phyloP scores from a whole-genome alignment of 2,329 filamentous ascomycete genomes.

The Aspergillus tamarii region DNA sequence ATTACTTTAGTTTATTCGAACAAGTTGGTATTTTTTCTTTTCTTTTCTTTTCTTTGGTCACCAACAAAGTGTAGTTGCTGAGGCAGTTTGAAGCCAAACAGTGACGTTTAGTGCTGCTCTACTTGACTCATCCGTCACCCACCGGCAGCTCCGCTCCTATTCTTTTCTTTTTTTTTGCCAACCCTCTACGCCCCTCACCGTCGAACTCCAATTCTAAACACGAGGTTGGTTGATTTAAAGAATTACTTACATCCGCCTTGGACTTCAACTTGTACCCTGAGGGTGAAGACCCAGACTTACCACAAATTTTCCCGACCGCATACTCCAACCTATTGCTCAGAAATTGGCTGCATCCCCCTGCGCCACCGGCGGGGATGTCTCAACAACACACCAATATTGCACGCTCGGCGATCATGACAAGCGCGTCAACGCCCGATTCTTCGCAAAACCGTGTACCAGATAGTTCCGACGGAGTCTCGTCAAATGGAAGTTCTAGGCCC shows the following conservation, averaged over 20 bases:
- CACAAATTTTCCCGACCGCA: conserved; percentile 4
- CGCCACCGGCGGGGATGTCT: conserved; percentile 37
- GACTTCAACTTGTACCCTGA: conserved; percentile 11
- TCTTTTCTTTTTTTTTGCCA: conserved; percentile 22
- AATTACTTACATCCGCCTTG: conserved; percentile 6
- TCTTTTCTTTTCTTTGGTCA: background rate
- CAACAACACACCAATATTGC: conserved; percentile 56
- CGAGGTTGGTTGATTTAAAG: background rate
- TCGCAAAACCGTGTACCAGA: conserved; percentile 25
- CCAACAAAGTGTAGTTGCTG: background rate
- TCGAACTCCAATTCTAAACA: conserved; percentile 1
- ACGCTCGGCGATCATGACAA: conserved; percentile 55
- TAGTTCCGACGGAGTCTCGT: conserved; percentile 26
- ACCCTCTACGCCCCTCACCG: background rate
- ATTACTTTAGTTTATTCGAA: background rate
- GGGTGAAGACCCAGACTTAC: conserved; percentile 1
- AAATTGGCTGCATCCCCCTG: conserved; percentile 23
- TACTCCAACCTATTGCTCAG: background rate
- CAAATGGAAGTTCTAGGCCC: conserved; percentile 23
- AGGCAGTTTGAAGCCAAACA: background rate
- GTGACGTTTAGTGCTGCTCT: conserved; percentile 13
- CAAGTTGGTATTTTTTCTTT: background rate
- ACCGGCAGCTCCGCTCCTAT: conserved; percentile 6
- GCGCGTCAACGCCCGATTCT: conserved; percentile 28
- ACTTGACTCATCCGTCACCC: conserved; percentile 25